Percentiles rank a stretch among this genome's conserved stretches.
These are phyloP conservation scores for Tetradesmus lagerheimii DNA, from an alignment of 139 green algal species.

Conservation along the genomic window DNA sequence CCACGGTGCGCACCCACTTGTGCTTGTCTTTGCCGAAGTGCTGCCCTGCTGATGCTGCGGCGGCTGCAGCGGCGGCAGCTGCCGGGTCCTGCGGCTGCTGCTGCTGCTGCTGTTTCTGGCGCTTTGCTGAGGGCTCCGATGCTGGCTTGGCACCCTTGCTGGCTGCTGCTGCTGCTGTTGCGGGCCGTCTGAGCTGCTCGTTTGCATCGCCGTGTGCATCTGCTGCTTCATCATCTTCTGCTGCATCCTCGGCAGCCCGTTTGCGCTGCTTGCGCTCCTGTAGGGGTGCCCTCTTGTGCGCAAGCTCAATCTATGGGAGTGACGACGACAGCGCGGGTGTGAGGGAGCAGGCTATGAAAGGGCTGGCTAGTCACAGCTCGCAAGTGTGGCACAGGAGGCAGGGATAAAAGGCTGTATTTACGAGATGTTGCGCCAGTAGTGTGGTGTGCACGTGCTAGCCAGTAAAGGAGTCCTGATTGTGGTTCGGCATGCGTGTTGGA, in stretches of 20 bases:
- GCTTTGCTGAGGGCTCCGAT: background rate
- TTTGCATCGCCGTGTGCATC: conserved; percentile 49
- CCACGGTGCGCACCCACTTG: conserved; percentile 78
- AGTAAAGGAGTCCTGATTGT: no score
- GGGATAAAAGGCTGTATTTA: no score
- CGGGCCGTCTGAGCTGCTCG: no score
- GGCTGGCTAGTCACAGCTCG: background rate
- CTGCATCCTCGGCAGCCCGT: background rate
- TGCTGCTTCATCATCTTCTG: background rate
- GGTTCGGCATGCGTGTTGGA: no score
- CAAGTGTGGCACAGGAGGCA: no score
- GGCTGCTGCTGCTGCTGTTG: background rate
- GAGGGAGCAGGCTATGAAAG: background rate
- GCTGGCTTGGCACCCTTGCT: conserved; percentile 8
- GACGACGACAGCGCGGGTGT: background rate
- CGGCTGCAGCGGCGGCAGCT: conserved; percentile 18
- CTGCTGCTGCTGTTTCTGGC: conserved; percentile 30
- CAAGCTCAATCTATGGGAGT: conserved; percentile 76
- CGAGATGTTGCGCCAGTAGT: no score
- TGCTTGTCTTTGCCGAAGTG: conserved; percentile 70
- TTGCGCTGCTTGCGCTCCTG: conserved; percentile 73
- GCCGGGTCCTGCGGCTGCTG: background rate
- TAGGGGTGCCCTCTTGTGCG: conserved; percentile 74
- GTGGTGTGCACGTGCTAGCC: no score
- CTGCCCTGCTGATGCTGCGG: conserved; percentile 32